These are phyloP conservation scores for Martensiomyces pterosporus DNA, from an alignment of 192 early-diverging fungal species.

Conservation along the genomic window DNA sequence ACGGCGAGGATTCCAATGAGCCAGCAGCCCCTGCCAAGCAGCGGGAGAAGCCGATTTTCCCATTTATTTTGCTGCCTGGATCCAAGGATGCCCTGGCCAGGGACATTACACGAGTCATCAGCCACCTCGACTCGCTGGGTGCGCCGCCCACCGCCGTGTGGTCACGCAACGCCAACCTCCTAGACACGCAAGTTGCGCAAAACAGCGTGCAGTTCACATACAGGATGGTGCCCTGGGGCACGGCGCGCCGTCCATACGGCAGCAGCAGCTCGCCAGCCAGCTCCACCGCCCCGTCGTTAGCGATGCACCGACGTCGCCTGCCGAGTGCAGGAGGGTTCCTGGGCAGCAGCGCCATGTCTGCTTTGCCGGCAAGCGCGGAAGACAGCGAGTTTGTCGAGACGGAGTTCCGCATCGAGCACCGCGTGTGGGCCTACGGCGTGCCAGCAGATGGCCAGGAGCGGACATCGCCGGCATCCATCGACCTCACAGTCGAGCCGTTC, in stretches of 20 bases:
- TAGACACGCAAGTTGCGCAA: background rate
- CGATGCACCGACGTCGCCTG: too few species aligned
- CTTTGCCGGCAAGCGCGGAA: background rate
- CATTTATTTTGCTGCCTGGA: constrained; percentile 14
- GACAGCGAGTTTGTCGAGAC: constrained; percentile 16
- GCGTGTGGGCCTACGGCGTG: constrained; percentile 27
- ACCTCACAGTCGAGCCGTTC: constrained; percentile 22
- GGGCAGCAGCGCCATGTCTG: background rate
- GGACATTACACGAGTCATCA: constrained; percentile 8
- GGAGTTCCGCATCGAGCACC: constrained; percentile 46
- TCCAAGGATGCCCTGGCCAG: constrained; percentile 8
- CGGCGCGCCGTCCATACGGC: background rate
- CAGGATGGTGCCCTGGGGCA: constrained; percentile 19
- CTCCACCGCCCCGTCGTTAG: constrained; percentile 9
- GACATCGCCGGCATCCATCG: constrained; percentile 8
- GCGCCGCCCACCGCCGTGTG: constrained; percentile 31
- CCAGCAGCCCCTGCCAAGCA: background rate
- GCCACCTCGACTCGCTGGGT: constrained; percentile 19
- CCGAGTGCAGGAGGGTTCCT: too few species aligned
- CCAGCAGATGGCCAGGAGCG: constrained; percentile 4
- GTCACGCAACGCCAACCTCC: constrained; percentile 28
- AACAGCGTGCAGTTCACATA: constrained; percentile 16
- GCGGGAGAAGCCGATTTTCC: constrained; percentile 7
- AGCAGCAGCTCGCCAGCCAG: constrained; percentile 1
- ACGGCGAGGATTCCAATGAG: background rate